Evolutionary conservation across 1,139 yeast genomes (phyloP), one percentile per base, ranked within the genome.

Genomic region (Yamadazyma taylorii): DNA sequence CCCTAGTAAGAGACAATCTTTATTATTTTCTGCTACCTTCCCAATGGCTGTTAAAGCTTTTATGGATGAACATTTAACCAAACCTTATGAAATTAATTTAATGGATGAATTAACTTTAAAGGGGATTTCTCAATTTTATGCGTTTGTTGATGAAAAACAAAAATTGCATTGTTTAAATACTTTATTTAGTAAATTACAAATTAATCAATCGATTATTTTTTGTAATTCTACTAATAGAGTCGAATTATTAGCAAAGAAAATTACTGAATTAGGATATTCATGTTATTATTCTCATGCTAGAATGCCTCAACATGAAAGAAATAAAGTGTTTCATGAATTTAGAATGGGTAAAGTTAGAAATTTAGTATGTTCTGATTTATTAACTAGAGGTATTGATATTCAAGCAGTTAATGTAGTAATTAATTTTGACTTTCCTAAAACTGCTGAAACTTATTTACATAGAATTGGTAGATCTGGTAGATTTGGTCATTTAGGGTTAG

Each of bases 401-500:
- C 98, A 94, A 66, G 97, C 97, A 10, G 99, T 92, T 48, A 94
- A 94, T 58, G 98, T 92, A 34, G 98, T 92, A 39, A 87, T 92
- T 55, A 92, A 92, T 67, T 94, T 92, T 63, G 98, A 92, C 66
- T 92, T 92, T 81, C 98, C 99, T 45, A 92, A 92, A 64, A 89
- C 87, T 41, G 97, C 97, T 9, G 98, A 92, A 66, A 92, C 97
- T 30, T 92, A 92, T 63, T 78, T 92, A 53, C 98, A 92, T 68
- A 86, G 98, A 77, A 94, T 92, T 56, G 97, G 99, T 74, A 90
- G 99, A 73, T 89, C 97, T 3, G 99, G 98, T 52, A 85, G 98
- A 75, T 92, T 89, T 60, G 98, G 98, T 51, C 98, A 94, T 63
- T 79, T 90, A 59, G 98, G 98, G 74, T 77, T 92, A 60, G 98